Base-by-base conservation (phyloP, 2,329 filamentous ascomycete genomes). In the Penicillium rolfsii region DNA sequence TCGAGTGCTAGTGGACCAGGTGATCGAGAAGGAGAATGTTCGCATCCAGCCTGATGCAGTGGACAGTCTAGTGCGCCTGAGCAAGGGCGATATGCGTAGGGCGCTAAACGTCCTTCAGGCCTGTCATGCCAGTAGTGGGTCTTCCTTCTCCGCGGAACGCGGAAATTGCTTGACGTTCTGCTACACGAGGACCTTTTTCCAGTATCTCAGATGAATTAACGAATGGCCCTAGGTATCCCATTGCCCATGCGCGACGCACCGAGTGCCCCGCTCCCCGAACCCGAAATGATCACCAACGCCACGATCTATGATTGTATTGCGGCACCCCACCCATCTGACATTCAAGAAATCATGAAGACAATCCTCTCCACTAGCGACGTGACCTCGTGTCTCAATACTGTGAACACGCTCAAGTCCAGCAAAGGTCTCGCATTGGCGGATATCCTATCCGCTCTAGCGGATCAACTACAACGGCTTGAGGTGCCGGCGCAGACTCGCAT, bases 301-400 rank as follows among this genome's bases (percentile, higher is more conserved):
- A 89, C 88, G 7, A 98, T 99, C 72, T 99, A 97, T 82, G 93
- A 93, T 77, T 99, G 95, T 77, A 96, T 99, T 73, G 95, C 95
- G 8, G 94, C 94, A 1, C 95, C 95, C 4, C 93, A 96, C 67
- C 95, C 95, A 0, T 87, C 89, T 26, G 94, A 97, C 70, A 92
- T 98, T 72, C 84, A 86, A 66, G 87, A 90, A 69, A 98, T 99
- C 57, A 83, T 93, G 67, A 85, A 89, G 66, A 96, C 92, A 0
- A 83, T 99, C 35, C 85, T 98, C 30, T 88, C 85, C 57, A 97
- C 91, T 1, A 86, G 87, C 57, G 94, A 99, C 73, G 91, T 99
- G 52, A 96, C 91, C 1, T 91, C 91, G 36, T 97, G 94, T 73
- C 82, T 99, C 53, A 89, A 86, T 60, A 96, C 92, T 0, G 88